A percentile compares a stretch with the other conserved stretches of the same genome.
phyloP scores from a whole-genome alignment of 129 eudicot genomes.

The Kitagawia praeruptora region DNA sequence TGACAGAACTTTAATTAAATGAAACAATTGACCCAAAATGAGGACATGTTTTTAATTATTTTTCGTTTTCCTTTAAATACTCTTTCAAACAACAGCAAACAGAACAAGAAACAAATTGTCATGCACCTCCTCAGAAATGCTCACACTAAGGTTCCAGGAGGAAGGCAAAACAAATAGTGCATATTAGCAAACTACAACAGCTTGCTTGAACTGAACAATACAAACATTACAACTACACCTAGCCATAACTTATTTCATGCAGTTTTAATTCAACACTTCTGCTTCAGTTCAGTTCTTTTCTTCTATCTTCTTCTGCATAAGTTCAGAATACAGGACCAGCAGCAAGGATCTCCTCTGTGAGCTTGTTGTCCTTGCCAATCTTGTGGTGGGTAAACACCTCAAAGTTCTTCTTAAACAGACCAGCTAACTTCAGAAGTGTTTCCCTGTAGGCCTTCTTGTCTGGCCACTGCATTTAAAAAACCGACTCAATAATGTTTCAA shows the following conservation, averaged over 20 bases:
- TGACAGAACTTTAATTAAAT: not conserved
- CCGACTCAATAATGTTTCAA: not conserved
- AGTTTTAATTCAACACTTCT: not conserved
- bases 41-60: not conserved
- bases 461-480: slow-evolving; percentile 59
- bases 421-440: slow-evolving; percentile 73
- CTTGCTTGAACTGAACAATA: not conserved
- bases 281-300: slow-evolving; percentile 18
- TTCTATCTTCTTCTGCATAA: slow-evolving; percentile 16
- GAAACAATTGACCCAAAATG: not conserved
- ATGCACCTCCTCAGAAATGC: not conserved
- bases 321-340: slow-evolving; percentile 80
- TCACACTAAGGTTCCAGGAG: not conserved
- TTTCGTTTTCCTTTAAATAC: not conserved
- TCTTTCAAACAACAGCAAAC: not conserved
- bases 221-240: slow-evolving; percentile 10
- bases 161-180: not conserved
- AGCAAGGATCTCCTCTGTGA: slow-evolving; percentile 70
- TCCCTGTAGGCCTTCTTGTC: slow-evolving; percentile 70
- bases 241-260: slow-evolving; percentile 11
- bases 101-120: not conserved
- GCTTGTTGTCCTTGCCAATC: slow-evolving; percentile 74
- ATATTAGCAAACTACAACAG: not conserved
- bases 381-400: slow-evolving; percentile 65
- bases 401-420: slow-evolving; percentile 81